Percentiles rank a stretch among this genome's conserved stretches.
phyloP scores from a whole-genome alignment of 179 eudicot genomes.

The Amaranthus tricolor region DNA sequence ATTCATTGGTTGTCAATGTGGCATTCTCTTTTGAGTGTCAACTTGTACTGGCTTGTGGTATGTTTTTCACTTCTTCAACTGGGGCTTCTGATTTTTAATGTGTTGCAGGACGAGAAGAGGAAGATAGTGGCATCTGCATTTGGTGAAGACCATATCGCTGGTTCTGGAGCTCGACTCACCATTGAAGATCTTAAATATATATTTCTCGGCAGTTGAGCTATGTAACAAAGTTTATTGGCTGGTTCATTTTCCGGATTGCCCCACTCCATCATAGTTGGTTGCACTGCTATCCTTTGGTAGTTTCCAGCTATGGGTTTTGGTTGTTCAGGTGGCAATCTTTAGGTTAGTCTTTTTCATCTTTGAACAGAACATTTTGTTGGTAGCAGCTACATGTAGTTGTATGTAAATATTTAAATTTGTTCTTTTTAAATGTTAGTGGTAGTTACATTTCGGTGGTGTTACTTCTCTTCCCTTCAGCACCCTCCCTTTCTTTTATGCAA shows the following conservation, averaged over 20 bases:
- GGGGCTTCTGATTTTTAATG: slow-evolving; percentile 2
- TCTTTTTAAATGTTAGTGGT: slow-evolving; percentile 1
- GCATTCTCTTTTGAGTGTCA: background rate
- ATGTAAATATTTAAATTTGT: slow-evolving; percentile 27
- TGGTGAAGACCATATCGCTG: slow-evolving; percentile 85
- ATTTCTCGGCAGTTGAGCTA: slow-evolving; percentile 39
- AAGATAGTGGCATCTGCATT: slow-evolving; percentile 98
- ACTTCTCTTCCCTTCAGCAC: no score
- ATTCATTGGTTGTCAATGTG: background rate
- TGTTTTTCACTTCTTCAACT: background rate
- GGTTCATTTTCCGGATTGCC: slow-evolving; percentile 6
- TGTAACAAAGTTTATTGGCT: slow-evolving; percentile 12
- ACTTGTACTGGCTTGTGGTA: background rate
- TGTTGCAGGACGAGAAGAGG: slow-evolving; percentile 87
- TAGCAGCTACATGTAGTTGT: slow-evolving; percentile 1
- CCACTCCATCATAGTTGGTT: slow-evolving; percentile 11
- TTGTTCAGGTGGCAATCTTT: slow-evolving; percentile 13
- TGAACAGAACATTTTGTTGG: slow-evolving; percentile 13
- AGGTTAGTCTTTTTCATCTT: slow-evolving; percentile 19
- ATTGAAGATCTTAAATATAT: slow-evolving; percentile 73
- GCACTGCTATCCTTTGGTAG: slow-evolving; percentile 8
- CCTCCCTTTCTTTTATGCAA: no score
- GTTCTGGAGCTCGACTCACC: slow-evolving; percentile 62
- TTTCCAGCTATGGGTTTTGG: background rate
- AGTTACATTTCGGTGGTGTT: background rate